Conservation (phyloP, 2,329 filamentous ascomycete species). For the Fusarium multiceps region DNA sequence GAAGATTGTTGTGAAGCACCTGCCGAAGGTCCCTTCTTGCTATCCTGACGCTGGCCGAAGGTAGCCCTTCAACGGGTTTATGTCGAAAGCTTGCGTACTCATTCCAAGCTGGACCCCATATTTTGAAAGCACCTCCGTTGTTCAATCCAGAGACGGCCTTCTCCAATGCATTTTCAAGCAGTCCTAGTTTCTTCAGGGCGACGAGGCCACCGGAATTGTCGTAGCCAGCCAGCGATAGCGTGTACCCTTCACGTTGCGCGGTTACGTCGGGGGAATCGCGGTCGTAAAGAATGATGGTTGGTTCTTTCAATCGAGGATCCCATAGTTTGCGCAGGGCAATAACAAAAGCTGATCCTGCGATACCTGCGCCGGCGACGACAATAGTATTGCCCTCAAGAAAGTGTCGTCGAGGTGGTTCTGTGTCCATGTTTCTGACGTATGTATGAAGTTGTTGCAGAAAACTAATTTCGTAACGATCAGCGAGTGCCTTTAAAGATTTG, state of each 20-base stretch:
- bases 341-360: conserved; percentile 58
- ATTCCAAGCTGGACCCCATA: conserved; percentile 55
- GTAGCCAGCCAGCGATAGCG: conserved; percentile 54
- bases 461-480: neutral
- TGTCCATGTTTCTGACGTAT: conserved; percentile 16
- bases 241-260: conserved; percentile 53
- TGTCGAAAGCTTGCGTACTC: conserved; percentile 49
- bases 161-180: conserved; percentile 50
- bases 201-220: conserved; percentile 51
- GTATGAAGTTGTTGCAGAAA: neutral
- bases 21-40: conserved; percentile 51
- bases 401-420: conserved; percentile 37
- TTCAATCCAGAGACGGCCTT: conserved; percentile 49
- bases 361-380: conserved; percentile 57
- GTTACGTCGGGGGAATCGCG: conserved; percentile 51
- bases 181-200: conserved; percentile 53
- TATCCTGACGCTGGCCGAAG: conserved; percentile 53
- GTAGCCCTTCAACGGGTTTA: conserved; percentile 50
- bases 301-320: conserved; percentile 46
- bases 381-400: conserved; percentile 56
- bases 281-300: conserved; percentile 55
- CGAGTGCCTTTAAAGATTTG: neutral
- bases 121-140: conserved; percentile 51
- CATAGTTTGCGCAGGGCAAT: conserved; percentile 55
- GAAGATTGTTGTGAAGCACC: conserved; percentile 47